Base-by-base conservation (phyloP, 306 rosid genomes). In the Cicer bijugum region DNA sequence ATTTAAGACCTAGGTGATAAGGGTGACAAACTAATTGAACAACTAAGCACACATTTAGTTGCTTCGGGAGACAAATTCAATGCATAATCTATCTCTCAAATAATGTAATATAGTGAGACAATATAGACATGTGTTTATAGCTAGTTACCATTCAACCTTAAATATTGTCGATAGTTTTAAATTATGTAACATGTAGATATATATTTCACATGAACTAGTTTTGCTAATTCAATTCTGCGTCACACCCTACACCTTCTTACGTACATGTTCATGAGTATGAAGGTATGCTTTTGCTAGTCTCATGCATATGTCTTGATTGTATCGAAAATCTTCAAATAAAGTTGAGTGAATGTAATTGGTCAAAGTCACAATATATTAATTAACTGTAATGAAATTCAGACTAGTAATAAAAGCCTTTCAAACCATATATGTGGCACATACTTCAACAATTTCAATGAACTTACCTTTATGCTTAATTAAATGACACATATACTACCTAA, bases 401-500 rank as follows among this genome's bases (percentile, higher is more conserved):
- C 38, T 42, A 42, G 28, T 43, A 59, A 4, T 59, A 33, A n/a
- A 4, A 53, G 16, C 76, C 73, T 76, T 76, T 80, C 67, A 55
- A 80, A 51, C 56, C 38, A 39, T 55, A 63, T 65, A 62, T 75
- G 23, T 72, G 48, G 76, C 66, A 74, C 74, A 58, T 15, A 52
- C 71, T 68, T 58, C 40, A 74, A 17, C 66, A 80, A 77, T 70
- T 82, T 82, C 83, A 78, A 63, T 7, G 77, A 59, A 78, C 64
- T 63, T 58, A 60, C 69, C 74, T 48, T 77, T 65, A n/a, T 70
- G 47, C 72, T 70, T 6, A 33, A 33, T 59, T 60, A 65, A 50
- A 80, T 58, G 84, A 74, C 86, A 80, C 78, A 33, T 75, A 68
- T 75, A 80, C 76, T 81, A 91, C 92, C 94, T 87, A 88, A 87